Conservation (phyloP, 371 early-diverging fungal genomes). For the Rhizomucor pusillus region DNA sequence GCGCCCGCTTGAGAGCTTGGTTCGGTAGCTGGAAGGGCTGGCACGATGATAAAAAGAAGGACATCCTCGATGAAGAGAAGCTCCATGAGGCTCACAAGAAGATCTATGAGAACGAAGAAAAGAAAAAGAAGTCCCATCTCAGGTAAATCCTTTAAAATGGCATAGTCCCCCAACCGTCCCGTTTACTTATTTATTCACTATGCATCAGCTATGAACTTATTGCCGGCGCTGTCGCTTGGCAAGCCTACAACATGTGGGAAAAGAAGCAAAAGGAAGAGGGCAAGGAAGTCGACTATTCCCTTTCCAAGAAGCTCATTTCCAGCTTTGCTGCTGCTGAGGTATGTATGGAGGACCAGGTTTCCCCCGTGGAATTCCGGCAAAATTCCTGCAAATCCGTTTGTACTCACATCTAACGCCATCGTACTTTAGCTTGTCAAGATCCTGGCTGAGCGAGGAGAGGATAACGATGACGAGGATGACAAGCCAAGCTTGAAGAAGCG, state of each 20-base stretch:
- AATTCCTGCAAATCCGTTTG: neutral
- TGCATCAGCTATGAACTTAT: conserved; percentile 46
- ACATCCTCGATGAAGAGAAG: conserved; percentile 29
- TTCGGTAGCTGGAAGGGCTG: conserved; percentile 47
- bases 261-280: conserved; percentile 33
- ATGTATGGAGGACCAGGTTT: neutral
- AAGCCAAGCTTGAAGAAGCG: conserved; percentile 18
- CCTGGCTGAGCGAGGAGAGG: conserved; percentile 25
- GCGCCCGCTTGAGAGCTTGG: conserved; percentile 38
- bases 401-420: neutral
- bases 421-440: conserved; percentile 33
- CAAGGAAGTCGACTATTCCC: conserved; percentile 32
- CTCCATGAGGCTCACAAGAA: conserved; percentile 40
- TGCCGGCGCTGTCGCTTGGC: conserved; percentile 63
- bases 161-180: neutral
- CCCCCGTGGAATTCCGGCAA: neutral
- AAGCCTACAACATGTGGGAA: conserved; percentile 53
- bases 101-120: conserved; percentile 33
- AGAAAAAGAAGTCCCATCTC: conserved; percentile 35
- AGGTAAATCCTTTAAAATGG: conserved; percentile 20
- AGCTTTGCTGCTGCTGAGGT: conserved; percentile 50
- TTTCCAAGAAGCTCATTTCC: conserved; percentile 54
- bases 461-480: conserved; percentile 19
- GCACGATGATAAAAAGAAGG: conserved; percentile 25
- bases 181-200: neutral